phyloP scores from a whole-genome alignment of 2,329 filamentous ascomycete genomes.

The Ceratocystiopsis sp. region DNA sequence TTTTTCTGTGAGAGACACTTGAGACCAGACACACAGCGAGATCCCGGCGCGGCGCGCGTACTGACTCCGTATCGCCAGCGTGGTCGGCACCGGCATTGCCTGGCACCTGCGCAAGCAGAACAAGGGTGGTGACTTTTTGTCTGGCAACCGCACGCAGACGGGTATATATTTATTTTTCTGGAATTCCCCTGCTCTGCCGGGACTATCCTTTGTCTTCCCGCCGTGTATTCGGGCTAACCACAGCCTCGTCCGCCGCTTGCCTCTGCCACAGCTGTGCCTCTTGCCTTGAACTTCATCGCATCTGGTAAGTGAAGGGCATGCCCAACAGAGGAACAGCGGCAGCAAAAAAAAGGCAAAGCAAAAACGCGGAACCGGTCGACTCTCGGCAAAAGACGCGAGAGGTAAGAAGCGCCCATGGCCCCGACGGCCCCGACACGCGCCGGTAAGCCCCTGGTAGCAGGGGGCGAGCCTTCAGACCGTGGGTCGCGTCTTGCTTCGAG shows the following conservation, averaged over 20 bases:
- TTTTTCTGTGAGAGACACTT: constrained; percentile 44
- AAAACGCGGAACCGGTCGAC: too few species aligned
- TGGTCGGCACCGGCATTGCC: constrained; percentile 43
- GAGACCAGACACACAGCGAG: neutral
- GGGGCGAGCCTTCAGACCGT: too few species aligned
- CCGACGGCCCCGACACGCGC: constrained; percentile 27
- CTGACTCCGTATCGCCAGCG: constrained; percentile 22
- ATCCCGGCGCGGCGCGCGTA: neutral
- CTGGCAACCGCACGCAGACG: constrained; percentile 67
- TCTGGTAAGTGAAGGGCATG: constrained; percentile 53
- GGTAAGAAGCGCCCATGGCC: too few species aligned
- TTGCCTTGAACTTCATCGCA: constrained; percentile 80
- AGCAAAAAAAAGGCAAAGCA: constrained; percentile 1
- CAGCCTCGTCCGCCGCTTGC: neutral
- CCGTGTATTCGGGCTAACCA: constrained; percentile 2
- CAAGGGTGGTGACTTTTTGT: constrained; percentile 52
- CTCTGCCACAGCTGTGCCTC: constrained; percentile 43
- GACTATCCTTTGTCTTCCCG: neutral
- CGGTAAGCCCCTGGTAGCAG: too few species aligned
- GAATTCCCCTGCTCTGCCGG: neutral
- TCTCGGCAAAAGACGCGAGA: too few species aligned
- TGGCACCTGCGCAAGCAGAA: constrained; percentile 44
- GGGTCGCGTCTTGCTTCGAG: too few species aligned
- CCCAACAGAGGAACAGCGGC: constrained; percentile 4
- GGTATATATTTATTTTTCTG: constrained; percentile 27